Conservation (phyloP, 768 basidiomycete species). For the Leccinum arenicola region DNA sequence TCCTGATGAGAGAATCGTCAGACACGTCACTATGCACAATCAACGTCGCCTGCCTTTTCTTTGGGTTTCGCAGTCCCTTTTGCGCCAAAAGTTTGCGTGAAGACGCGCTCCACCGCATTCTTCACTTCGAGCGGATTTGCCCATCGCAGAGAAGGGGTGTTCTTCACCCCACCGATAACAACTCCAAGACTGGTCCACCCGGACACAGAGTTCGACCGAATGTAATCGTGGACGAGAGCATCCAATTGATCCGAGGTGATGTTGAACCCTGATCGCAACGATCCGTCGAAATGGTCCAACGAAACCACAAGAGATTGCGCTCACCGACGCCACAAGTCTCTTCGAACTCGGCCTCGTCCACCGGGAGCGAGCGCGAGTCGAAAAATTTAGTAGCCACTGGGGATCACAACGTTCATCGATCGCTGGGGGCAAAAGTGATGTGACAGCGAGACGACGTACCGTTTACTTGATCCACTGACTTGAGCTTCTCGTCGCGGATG, state of each 20-base stretch:
- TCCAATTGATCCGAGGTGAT: constrained; percentile 68
- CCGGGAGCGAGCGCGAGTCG: constrained; percentile 55
- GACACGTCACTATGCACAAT: neutral
- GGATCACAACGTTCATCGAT: constrained; percentile 4
- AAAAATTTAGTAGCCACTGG: constrained; percentile 65
- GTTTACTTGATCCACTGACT: constrained; percentile 80
- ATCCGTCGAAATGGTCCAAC: constrained; percentile 2
- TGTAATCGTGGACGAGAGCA: constrained; percentile 51
- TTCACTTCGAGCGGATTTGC: constrained; percentile 83
- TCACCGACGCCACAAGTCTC: constrained; percentile 83
- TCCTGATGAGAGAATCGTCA: constrained; percentile 35
- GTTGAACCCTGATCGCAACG: constrained; percentile 60
- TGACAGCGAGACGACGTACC: constrained; percentile 47
- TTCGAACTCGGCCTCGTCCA: constrained; percentile 72
- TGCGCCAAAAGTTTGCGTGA: constrained; percentile 65
- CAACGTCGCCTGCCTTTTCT: constrained; percentile 47
- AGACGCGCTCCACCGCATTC: constrained; percentile 70
- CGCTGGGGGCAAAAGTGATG: neutral
- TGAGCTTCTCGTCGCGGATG: constrained; percentile 71
- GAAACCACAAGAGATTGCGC: constrained; percentile 22
- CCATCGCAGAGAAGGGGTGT: constrained; percentile 68
- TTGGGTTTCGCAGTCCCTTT: constrained; percentile 68
- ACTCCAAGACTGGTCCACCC: constrained; percentile 79
- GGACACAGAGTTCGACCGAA: constrained; percentile 49
- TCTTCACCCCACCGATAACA: constrained; percentile 62